Base-by-base conservation (phyloP, 176 grass and related monocot species). In the Dendrocalamus sinicus region DNA sequence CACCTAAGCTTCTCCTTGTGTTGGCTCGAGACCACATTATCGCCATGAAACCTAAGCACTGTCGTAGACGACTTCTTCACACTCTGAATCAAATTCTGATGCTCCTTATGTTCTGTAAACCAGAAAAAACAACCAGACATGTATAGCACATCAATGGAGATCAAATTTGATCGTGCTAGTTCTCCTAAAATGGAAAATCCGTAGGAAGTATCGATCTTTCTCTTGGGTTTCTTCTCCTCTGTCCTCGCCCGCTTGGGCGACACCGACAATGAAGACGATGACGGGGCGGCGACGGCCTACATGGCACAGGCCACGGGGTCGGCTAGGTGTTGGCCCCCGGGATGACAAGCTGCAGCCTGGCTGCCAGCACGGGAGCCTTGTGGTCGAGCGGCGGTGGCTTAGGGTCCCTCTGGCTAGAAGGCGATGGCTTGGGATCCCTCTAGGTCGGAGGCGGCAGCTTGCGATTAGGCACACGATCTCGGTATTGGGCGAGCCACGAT, bases 1-100 rank as follows among this genome's bases (percentile, higher is more conserved):
- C 96, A 92, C 76, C 96, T 89, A 75, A 96, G 62, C 67, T 99
- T 99, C 82, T 93, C 87, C 81, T 91, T 96, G 51, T 99, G 93
- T 58, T 96, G 88, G 86, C 93, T 99, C 0, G 89, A 76, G 45
- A 94, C 82, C 19, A 94, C 15, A 16, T 30, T 91, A 20, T 83
- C 85, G 14, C 72, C 78, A 20, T 89, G 82, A 69, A 99, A 99
- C 77, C 72, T 90, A 68, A 96, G 92, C 66, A 82, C 6, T 0
- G 64, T 88, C 6, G 95, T 76, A 12, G 93, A 90, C 22, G 82
- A 94, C 62, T 86, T 90, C 57, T 48, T 90, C n/a, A 96, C 23
- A 15, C 68, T 88, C 13, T 85, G 82, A 30, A 99, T 94, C 84
- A 99, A 82, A 76, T 99, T 94, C 71, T 87, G 78, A 16, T 89